These are phyloP conservation scores for Lasiodiplodia sp. DNA, from an alignment of 2,329 filamentous ascomycete genomes.

Conservation along the genomic window DNA sequence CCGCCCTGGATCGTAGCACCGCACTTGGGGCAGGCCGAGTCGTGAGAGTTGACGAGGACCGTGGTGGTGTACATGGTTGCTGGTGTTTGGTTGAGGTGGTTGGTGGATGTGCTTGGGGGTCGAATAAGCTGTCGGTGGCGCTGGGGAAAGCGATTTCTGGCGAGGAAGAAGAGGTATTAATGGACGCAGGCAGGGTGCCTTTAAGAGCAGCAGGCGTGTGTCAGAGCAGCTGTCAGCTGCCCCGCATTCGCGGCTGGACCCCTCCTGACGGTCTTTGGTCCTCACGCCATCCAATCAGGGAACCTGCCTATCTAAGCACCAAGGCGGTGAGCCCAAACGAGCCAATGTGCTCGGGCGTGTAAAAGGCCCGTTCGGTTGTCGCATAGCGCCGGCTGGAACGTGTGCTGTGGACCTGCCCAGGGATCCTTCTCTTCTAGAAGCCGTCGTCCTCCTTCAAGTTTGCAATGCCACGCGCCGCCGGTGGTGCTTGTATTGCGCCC, in stretches of 20 bases:
- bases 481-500: constrained; percentile 43
- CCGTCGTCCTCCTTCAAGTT: constrained; percentile 28
- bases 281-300: constrained; percentile 30
- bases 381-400: constrained; percentile 17
- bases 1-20: constrained; percentile 42
- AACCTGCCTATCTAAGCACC: constrained; percentile 27
- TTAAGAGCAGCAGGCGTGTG: constrained; percentile 17
- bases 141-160: background rate
- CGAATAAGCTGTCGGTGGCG: background rate
- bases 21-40: constrained; percentile 49
- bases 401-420: constrained; percentile 8
- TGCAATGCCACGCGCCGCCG: constrained; percentile 43
- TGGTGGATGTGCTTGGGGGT: background rate
- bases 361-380: constrained; percentile 15
- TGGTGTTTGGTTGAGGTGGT: background rate
- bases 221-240: constrained; percentile 29
- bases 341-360: constrained; percentile 10
- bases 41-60: constrained; percentile 42
- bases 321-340: constrained; percentile 18
- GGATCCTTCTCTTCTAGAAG: constrained; percentile 24
- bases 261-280: constrained; percentile 21
- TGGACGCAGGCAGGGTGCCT: constrained; percentile 3
- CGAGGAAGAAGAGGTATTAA: background rate
- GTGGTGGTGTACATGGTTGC: constrained; percentile 31
- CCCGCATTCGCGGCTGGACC: constrained; percentile 23